Evolutionary conservation across 805 yeast species (phyloP), one percentile per base, ranked within the genome.

Genomic region (Pichia californica): DNA sequence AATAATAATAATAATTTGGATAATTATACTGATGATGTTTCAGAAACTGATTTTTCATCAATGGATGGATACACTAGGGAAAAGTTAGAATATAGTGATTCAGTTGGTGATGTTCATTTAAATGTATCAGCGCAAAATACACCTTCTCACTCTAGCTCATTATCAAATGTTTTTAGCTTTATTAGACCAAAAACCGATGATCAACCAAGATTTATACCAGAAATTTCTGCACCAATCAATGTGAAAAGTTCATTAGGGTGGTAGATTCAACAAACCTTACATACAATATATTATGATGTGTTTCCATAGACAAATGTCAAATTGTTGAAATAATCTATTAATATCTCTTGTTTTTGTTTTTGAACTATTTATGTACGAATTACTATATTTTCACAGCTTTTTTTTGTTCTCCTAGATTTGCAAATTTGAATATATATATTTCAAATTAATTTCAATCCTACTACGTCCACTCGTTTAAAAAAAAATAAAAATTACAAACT

Each of bases 171-270:
- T 20, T 48, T 43, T 13, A 40, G 36, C 26, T 38, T 43, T 9
- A 16, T 36, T 6, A 41, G 18, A n/a, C 35, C 41, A 14, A 40
- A 21, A n/a, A 35, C 18, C 8, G 38, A 38, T 10, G 59, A 53
- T 18, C 59, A 53, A 31, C 43, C 48, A 26, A 50, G 53, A 39
- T 67, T 54, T 44, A 58, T 68, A 34, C 75, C 70, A 38, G 68
- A 61, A 32, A 83, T 83, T 31, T 79, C 86, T 7, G 76, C 73
- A 43, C 91, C 91, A 10, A 81, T 81, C 30, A 79, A 81, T 44
- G 73, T 83, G 4, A 77, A 77, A 48, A 83, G 80, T 58, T 81
- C 91, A 2, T 66, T 83, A 46, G 89, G 89, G 28, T 83, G 89
- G 89, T 63, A 26, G 14, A 25, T 32, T 23, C 6, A 23, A 23